A percentile compares a stretch with the other conserved stretches of the same genome.
Evolutionary conservation across 768 basidiomycete species (phyloP).

Genomic region (Agrocybe chaxingu): DNA sequence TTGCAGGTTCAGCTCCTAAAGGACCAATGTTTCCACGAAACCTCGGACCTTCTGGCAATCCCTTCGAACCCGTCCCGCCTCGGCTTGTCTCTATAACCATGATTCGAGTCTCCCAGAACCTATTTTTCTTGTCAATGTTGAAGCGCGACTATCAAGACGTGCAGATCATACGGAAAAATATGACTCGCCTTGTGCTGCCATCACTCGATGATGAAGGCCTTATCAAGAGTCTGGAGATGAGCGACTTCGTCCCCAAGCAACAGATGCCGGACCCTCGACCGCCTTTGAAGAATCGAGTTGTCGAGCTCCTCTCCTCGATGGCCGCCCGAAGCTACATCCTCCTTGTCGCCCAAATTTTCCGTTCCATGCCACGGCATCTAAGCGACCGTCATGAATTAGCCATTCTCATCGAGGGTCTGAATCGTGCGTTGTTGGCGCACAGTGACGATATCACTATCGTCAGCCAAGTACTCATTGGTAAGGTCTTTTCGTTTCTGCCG

Average conservation of each 20-base stretch:
- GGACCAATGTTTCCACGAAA: conserved; percentile 62
- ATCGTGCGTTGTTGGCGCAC: conserved; percentile 63
- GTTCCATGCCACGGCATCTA: conserved; percentile 67
- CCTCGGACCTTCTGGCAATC: conserved; percentile 30
- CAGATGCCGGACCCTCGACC: conserved; percentile 8
- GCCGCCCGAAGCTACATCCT: conserved; percentile 69
- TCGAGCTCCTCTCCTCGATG: conserved; percentile 52
- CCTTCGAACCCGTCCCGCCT: conserved; percentile 35
- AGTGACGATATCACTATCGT: conserved; percentile 76
- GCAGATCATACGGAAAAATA: conserved; percentile 60
- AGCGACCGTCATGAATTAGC: conserved; percentile 69
- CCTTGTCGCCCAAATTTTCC: conserved; percentile 66
- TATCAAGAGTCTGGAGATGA: conserved; percentile 34
- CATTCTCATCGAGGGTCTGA: conserved; percentile 65
- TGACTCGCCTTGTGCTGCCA: conserved; percentile 60
- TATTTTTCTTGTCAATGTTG: conserved; percentile 62
- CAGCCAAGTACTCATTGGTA: conserved; percentile 71
- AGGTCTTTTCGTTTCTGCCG: conserved; percentile 15
- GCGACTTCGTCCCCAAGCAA: conserved; percentile 46
- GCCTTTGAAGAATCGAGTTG: conserved; percentile 10
- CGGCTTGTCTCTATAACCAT: conserved; percentile 53
- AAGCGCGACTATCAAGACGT: conserved; percentile 68
- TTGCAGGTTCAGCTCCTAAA: conserved; percentile 47
- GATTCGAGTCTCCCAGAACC: conserved; percentile 69
- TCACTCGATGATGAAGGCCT: conserved; percentile 27